phyloP scores from a whole-genome alignment of 495 filamentous ascomycete species.

The Aspergillus saccharolyticus region DNA sequence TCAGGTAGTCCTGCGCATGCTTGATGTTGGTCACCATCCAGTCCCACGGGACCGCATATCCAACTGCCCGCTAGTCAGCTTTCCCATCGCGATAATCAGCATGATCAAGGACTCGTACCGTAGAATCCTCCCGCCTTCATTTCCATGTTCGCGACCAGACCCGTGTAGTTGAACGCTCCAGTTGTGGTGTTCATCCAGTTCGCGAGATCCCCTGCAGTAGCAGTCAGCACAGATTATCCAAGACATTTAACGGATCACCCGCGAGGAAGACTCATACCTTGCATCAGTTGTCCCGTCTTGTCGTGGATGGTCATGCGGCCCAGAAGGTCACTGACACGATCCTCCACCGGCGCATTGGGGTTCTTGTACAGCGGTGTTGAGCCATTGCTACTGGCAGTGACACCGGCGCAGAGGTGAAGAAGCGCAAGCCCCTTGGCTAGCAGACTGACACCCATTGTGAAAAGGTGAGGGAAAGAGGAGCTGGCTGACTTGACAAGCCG shows the following conservation, averaged over 20 bases:
- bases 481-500: not conserved
- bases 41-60: constrained; percentile 57
- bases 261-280: constrained; percentile 32
- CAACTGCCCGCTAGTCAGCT: constrained; percentile 37
- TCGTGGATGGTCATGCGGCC: constrained; percentile 66
- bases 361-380: constrained; percentile 53
- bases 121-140: constrained; percentile 62
- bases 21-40: constrained; percentile 56
- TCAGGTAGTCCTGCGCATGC: constrained; percentile 58
- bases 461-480: not conserved
- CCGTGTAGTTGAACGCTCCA: constrained; percentile 57
- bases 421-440: constrained; percentile 29
- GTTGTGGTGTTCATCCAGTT: constrained; percentile 63
- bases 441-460: constrained; percentile 21
- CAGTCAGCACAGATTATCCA: not conserved
- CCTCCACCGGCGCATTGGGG: constrained; percentile 53
- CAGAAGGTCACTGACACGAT: constrained; percentile 58
- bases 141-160: constrained; percentile 59
- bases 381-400: constrained; percentile 16
- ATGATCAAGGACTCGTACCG: constrained; percentile 19
- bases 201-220: constrained; percentile 53
- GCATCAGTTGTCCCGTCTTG: constrained; percentile 62
- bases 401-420: constrained; percentile 24
- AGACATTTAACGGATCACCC: not conserved
- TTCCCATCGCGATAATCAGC: not conserved